Base-by-base conservation (phyloP, 352 stramenopile genomes). In the Phytopythium chamaehyphon region DNA sequence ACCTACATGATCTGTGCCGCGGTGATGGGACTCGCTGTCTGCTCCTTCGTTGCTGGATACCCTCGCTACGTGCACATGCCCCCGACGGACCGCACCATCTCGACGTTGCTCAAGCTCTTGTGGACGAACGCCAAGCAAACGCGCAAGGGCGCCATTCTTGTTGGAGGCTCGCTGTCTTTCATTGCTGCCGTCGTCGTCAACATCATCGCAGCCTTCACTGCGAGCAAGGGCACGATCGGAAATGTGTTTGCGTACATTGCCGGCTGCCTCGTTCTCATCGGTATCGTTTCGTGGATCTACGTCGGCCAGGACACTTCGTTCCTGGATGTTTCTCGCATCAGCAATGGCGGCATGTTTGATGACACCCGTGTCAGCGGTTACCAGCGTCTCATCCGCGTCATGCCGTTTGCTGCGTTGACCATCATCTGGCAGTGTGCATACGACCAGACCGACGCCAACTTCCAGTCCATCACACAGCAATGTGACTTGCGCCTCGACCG, bases 381-480 rank as follows among this genome's bases (percentile, higher is more conserved):
- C 66, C 84, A 85, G 67, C 62, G 65, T 16, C 56, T 88, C 7
- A 49, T 88, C 15, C 66, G 71, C n/a, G 54, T 66, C 10, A 51
- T 88, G 16, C 76, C 76, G 12, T 88, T 83, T 54, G 64, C 68
- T n/a, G 64, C 73, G 14, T 82, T 74, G 58, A 83, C 62, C 23
- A 76, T 88, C 54, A 73, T 88, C 53, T 88, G 77, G 77, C 45
- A 83, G 4, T 78, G 66, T 19, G 68, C 64, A 6, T 83, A 88
- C 52, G 73, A 88, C 58, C 77, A 88, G 61, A 77, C 63, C 0
- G 71, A 84, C 40, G 77, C 67, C 64, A 88, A 88, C 59, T 82
- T 83, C 61, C 77, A 88, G 62, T 68, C 71, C 15, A 86, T 88
- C 59, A 78, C 73, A 10, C 77, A 88, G 57, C 77, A 88, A 58